Evolutionary conservation across 129 eudicot genomes (phyloP), one percentile per base, ranked within the genome.

Genomic region (Apium graveolens): DNA sequence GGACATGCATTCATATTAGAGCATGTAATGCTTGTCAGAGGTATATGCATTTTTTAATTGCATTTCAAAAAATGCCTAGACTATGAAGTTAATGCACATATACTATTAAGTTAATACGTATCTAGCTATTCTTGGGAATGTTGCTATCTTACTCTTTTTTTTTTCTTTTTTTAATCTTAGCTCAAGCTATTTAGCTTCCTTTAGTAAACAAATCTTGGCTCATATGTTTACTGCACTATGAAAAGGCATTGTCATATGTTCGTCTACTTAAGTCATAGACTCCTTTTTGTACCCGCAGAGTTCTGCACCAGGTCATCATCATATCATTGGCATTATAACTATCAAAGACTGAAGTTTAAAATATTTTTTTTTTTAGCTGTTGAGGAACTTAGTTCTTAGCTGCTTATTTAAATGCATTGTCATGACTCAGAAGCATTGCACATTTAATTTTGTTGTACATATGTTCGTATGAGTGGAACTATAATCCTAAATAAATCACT

Each of bases 401-500:
- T 31, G 9, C 32, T 18, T 51, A 11, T 43, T 32, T 26, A 11
- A 55, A 51, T 34, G 74, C 60, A 41, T 57, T 41, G 6, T 31
- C 38, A 65, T 4, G 39, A 31, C 31, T 13, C 29, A 31, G 37
- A 57, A 26, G 60, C 43, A 35, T 26, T 5, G 34, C 78, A 55
- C 66, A 37, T 51, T 62, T 77, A 4, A 10, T 8, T 24, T 57
- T 72, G 53, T 42, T 72, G 37, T 72, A 24, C 42, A 13, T 26
- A 24, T 27, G 26, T 41, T 42, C 35, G 24, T 18, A 78, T 68
- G 69, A 60, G 45, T 75, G 21, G 74, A 46, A 70, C 66, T 21
- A 72, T 41, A 57, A 49, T 51, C 68, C 49, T 79, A 70, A 78
- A 37, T 70, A 73, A 60, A 75, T 63, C 27, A 60, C 72, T 75